phyloP scores from a whole-genome alignment of 1,284 basidiomycete species.

The Leccinum griseonigrum region DNA sequence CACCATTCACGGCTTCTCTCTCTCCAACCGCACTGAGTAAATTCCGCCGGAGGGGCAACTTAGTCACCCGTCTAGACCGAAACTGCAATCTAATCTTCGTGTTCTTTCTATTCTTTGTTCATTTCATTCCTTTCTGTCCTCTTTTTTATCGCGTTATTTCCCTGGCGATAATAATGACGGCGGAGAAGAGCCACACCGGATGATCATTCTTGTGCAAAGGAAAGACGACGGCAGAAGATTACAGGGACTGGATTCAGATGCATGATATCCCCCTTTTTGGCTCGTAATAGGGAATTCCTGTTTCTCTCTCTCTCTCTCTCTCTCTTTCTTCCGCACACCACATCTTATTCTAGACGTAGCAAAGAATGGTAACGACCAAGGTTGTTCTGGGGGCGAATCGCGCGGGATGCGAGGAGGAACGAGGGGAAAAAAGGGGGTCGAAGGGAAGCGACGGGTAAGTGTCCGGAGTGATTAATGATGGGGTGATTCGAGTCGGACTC shows the following conservation, averaged over 20 bases:
- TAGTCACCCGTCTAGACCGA: constrained; percentile 26
- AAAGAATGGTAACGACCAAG: background rate
- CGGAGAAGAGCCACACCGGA: constrained; percentile 11
- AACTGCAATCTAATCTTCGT: constrained; percentile 26
- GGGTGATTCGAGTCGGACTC: background rate
- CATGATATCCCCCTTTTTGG: constrained; percentile 14
- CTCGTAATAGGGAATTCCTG: constrained; percentile 18
- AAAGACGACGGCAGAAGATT: background rate
- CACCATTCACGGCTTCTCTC: constrained; percentile 20
- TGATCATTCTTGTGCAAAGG: constrained; percentile 12
- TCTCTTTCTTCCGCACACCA: background rate
- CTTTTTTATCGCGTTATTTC: background rate
- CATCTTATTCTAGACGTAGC: background rate
- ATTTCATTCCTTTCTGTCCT: background rate
- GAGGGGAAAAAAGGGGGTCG: background rate
- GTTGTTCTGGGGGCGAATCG: background rate
- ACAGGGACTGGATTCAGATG: constrained; percentile 16
- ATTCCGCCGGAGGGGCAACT: constrained; percentile 22
- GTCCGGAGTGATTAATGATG: background rate
- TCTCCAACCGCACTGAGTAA: constrained; percentile 27
- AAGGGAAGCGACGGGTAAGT: background rate
- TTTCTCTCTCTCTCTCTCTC: background rate
- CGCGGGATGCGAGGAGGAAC: background rate
- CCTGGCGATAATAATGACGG: constrained; percentile 12
- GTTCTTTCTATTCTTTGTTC: constrained; percentile 13